Evolutionary conservation across 2,329 filamentous ascomycete genomes (phyloP), one percentile per base, ranked within the genome.

Genomic region (Daldinia sp.): DNA sequence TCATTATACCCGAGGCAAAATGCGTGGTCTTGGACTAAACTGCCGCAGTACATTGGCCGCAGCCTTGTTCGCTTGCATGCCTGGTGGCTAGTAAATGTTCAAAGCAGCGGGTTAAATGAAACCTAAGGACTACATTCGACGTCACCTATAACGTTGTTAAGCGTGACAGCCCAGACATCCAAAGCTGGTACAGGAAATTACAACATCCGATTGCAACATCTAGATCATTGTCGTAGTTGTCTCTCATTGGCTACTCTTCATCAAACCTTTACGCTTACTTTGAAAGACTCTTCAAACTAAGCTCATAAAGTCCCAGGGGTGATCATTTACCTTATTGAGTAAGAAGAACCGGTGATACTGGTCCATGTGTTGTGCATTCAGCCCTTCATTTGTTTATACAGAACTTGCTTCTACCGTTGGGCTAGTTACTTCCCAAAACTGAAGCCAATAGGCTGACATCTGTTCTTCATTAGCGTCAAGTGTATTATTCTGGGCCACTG

Each of bases 251-350:
- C n/a, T 30, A 2, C 7, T 44, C 51, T 46, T 28, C 44, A 15
- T 55, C 13, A 65, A 33, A 41, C 51, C 51, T 35, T n/a, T 30
- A 37, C 53, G 28, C 28, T 72, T 62, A 23, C 59, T 57, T 50
- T 12, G 39, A 68, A 60, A 60, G 48, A 53, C 39, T 57, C 63
- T 62, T 67, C 28, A 41, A 65, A 67, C 48, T 58, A 63, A 67
- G 67, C 63, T 57, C 46, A 12, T 35, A 46, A 13, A 33, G 28
- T 6, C 18, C 15, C n/a, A 28, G 15, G 10, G 46, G 73, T 44
- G 73, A 75, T 75, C 73, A 59, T 42, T 74, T 56, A 46, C 73
- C 50, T 58, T 58, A 60, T 70, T 57, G 2, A 65, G 42, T 65
- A 60, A 42, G 64, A 4, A 58, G 58, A 65, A 18, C 58, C 53